These are phyloP conservation scores for Geotrichum phurueaensis DNA, from an alignment of 1,139 yeast genomes.

Conservation along the genomic window DNA sequence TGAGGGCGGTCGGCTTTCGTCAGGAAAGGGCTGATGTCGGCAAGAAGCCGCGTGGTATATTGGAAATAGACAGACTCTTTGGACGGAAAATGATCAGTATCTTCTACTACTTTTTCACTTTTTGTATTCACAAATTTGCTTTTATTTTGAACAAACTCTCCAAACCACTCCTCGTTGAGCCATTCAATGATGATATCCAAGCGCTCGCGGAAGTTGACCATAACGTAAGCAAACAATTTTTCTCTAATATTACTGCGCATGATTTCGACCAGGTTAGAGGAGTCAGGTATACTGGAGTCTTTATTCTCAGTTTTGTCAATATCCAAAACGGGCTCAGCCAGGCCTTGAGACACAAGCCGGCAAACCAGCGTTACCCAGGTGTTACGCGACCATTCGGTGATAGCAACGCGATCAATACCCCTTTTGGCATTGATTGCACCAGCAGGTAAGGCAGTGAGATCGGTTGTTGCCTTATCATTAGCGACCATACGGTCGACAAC, in stretches of 20 bases:
- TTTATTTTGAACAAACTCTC: slow-evolving; percentile 45
- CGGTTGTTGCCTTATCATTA: slow-evolving; percentile 22
- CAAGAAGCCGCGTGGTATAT: slow-evolving; percentile 71
- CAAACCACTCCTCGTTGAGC: slow-evolving; percentile 95
- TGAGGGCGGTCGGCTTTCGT: slow-evolving; percentile 74
- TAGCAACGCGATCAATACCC: slow-evolving; percentile 33
- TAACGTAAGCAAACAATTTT: slow-evolving; percentile 64
- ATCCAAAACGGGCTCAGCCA: slow-evolving; percentile 31
- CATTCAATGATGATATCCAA: slow-evolving; percentile 82
- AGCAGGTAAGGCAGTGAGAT: slow-evolving; percentile 16
- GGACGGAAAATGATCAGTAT: slow-evolving; percentile 3
- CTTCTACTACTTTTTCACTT: slow-evolving; percentile 6
- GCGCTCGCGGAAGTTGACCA: slow-evolving; percentile 65
- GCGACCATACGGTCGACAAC: slow-evolving; percentile 30
- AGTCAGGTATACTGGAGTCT: not conserved
- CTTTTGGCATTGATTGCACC: slow-evolving; percentile 26
- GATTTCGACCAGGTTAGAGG: not conserved
- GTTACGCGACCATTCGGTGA: slow-evolving; percentile 54
- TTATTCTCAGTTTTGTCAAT: not conserved
- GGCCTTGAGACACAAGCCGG: slow-evolving; percentile 76
- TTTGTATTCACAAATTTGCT: not conserved
- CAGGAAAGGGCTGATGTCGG: slow-evolving; percentile 74
- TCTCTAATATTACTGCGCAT: slow-evolving; percentile 55
- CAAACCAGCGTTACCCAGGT: slow-evolving; percentile 76
- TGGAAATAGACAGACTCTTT: slow-evolving; percentile 31